Evolutionary conservation across 805 yeast genomes (phyloP), one percentile per base, ranked within the genome.

Genomic region (Candida pseudoglaebosa): DNA sequence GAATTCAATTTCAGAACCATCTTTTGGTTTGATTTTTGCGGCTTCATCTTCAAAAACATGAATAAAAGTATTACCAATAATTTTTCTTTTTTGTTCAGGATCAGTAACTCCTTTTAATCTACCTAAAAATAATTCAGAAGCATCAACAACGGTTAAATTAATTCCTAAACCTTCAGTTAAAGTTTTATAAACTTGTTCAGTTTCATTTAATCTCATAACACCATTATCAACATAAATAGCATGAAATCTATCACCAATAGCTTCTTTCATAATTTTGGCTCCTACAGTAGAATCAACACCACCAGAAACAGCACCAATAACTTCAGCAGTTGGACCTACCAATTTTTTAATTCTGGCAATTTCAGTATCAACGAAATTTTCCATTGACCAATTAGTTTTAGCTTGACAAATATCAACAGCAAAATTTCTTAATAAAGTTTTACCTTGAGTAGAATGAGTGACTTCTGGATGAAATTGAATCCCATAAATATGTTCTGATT

Each of bases 211-310:
- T 72, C 99, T 82, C 85, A 93, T 83, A 60, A 93, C 93, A 67
- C 99, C 99, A 62, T 93, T 93, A 67, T 93, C 99, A 47, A 93
- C 99, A 59, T 88, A 78, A 56, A 93, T 90, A 43, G 99, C 99
- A 58, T 93, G 99, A 84, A 93, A 93, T 64, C 99, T 80, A 57
- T 87, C 93, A 60, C 99, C 99, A 65, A 93, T 93, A 49, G 99
- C 99, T 71, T 86, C 96, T 49, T 88, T 83, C 95, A 93, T 84
- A 61, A 93, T 77, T 75, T 91, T 93, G 49, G 99, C 97, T 50
- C 97, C 99, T 44, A 93, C 99, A 35, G 99, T 93, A 37, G 99
- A 93, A 70, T 93, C 99, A 47, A 93, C 99, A 73, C 99, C 99
- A 57, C 99, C 99, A 38, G 96, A 88, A 49, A 93, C 99, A 40